Conservation (phyloP, 2,329 filamentous ascomycete species). For the Bipolaris bicolor region DNA sequence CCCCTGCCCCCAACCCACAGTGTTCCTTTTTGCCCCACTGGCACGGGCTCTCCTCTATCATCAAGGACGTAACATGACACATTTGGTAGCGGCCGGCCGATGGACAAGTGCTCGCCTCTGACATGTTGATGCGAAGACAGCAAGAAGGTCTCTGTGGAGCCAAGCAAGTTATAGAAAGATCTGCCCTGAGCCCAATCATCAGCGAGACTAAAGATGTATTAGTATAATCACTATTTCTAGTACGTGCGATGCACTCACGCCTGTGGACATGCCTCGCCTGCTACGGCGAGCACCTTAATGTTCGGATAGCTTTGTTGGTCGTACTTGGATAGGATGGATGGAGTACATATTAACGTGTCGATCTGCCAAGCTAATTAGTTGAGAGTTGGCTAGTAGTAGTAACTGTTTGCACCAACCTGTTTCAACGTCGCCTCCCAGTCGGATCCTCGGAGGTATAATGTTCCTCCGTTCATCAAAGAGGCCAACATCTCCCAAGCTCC, state of each 20-base stretch:
- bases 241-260: constrained; percentile 41
- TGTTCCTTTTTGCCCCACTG: constrained; percentile 56
- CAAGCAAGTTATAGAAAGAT: constrained; percentile 60
- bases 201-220: constrained; percentile 51
- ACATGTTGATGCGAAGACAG: constrained; percentile 61
- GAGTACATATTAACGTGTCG: constrained; percentile 62
- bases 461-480: constrained; percentile 64
- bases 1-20: constrained; percentile 66
- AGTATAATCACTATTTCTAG: background rate
- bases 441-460: constrained; percentile 59
- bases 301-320: constrained; percentile 56
- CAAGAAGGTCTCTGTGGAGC: constrained; percentile 66
- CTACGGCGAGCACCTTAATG: constrained; percentile 60
- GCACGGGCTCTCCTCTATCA: constrained; percentile 54
- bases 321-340: constrained; percentile 61
- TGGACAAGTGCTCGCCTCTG: constrained; percentile 56
- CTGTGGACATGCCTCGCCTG: constrained; percentile 61
- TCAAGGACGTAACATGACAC: constrained; percentile 63
- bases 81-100: constrained; percentile 63
- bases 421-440: constrained; percentile 57
- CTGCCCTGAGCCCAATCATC: constrained; percentile 60
- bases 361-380: constrained; percentile 44
- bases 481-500: constrained; percentile 67
- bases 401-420: constrained; percentile 46
- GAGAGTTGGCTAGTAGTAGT: background rate